Evolutionary conservation across 805 yeast species (phyloP).

Genomic region (Jamesozyma piceae): DNA sequence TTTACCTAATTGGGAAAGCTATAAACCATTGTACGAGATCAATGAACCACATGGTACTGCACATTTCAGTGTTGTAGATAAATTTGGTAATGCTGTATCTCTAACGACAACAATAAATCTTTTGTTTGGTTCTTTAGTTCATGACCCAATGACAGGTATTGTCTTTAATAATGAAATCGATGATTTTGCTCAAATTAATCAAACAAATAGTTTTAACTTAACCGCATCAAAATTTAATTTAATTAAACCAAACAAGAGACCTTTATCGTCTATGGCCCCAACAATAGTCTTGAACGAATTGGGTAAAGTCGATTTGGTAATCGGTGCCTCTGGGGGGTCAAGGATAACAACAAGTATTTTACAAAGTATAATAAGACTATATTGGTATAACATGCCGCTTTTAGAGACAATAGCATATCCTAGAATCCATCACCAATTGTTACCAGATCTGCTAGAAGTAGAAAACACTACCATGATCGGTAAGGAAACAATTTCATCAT

Average conservation of each 20-base stretch:
- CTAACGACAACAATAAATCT: slow-evolving; percentile 85
- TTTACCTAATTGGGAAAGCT: slow-evolving; percentile 53
- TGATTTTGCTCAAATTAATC: slow-evolving; percentile 71
- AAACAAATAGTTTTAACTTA: slow-evolving; percentile 67
- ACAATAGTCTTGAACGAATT: slow-evolving; percentile 46
- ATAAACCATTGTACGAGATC: slow-evolving; percentile 68
- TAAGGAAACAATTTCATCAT: slow-evolving; percentile 30
- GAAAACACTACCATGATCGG: slow-evolving; percentile 44
- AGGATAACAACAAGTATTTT: slow-evolving; percentile 74
- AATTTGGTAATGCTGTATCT: slow-evolving; percentile 64
- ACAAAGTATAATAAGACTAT: slow-evolving; percentile 64
- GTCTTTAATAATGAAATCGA: slow-evolving; percentile 89
- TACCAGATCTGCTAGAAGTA: slow-evolving; percentile 59
- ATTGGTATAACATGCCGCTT: slow-evolving; percentile 48
- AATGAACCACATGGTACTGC: slow-evolving; percentile 87
- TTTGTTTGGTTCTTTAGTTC: slow-evolving; percentile 72
- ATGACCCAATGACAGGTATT: slow-evolving; percentile 74
- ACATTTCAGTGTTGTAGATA: slow-evolving; percentile 74
- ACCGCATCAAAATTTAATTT: slow-evolving; percentile 75
- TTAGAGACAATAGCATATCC: slow-evolving; percentile 71
- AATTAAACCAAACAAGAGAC: slow-evolving; percentile 67
- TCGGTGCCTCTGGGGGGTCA: slow-evolving; percentile 95
- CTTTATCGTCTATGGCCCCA: slow-evolving; percentile 78
- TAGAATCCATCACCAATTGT: slow-evolving; percentile 78
- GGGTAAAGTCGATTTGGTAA: slow-evolving; percentile 49